Percentiles rank a stretch among this genome's conserved stretches.
phyloP scores from a whole-genome alignment of 306 rosid genomes.

The Lablab purpureus region DNA sequence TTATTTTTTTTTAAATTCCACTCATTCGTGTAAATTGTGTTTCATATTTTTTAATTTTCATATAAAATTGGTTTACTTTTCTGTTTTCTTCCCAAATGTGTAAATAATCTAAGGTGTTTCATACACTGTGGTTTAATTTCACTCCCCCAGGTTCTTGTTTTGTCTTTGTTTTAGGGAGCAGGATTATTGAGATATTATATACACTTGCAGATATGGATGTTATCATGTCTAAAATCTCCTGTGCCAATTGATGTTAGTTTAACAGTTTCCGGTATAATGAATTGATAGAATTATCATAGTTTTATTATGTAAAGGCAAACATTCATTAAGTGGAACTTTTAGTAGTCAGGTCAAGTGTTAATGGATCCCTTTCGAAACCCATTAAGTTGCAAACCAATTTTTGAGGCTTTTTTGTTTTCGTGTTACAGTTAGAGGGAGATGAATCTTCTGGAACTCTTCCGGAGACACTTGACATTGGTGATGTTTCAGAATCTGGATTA shows the following conservation, averaged over 20 bases:
- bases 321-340: slow-evolving; percentile 1
- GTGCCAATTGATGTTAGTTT: slow-evolving; percentile 9
- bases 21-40: neutral
- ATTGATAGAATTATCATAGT: slow-evolving; percentile 25
- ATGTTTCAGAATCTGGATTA: slow-evolving; percentile 70
- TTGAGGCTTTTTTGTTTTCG: slow-evolving; percentile 34
- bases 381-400: slow-evolving; percentile 32
- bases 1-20: neutral
- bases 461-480: slow-evolving; percentile 84
- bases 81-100: slow-evolving; percentile 18
- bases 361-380: slow-evolving; percentile 25
- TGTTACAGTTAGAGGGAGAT: slow-evolving; percentile 55
- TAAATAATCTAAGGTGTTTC: neutral
- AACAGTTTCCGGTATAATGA: slow-evolving; percentile 12
- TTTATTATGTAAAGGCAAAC: slow-evolving; percentile 31
- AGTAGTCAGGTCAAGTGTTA: neutral
- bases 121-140: neutral
- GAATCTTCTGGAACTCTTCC: slow-evolving; percentile 77
- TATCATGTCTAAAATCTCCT: neutral
- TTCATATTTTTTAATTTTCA: neutral
- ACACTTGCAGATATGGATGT: neutral
- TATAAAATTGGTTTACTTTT: slow-evolving; percentile 4
- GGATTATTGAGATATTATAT: slow-evolving; percentile 22
- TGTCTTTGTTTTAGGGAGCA: slow-evolving; percentile 8
- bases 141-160: neutral